Evolutionary conservation across 805 yeast genomes (phyloP).

Genomic region (Metschnikowia noctiluminum): DNA sequence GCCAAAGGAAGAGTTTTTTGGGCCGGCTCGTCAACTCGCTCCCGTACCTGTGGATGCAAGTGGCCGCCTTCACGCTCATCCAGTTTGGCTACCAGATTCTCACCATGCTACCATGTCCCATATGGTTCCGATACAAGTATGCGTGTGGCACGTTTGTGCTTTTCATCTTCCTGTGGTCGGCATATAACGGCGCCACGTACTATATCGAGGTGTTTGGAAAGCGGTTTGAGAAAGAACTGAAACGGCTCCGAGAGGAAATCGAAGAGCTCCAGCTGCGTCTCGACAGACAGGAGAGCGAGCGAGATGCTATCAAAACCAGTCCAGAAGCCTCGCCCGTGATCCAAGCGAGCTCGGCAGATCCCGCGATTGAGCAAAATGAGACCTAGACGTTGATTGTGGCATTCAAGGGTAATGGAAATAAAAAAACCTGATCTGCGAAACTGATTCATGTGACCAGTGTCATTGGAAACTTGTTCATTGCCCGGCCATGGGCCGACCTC

Average conservation of each 20-base stretch:
- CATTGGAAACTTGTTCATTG: too few species aligned
- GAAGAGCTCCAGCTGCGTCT: constrained; percentile 47
- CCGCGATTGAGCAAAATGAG: background rate
- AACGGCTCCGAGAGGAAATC: constrained; percentile 67
- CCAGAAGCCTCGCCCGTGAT: constrained; percentile 12
- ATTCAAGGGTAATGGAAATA: too few species aligned
- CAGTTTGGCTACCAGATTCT: constrained; percentile 84
- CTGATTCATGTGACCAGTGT: too few species aligned
- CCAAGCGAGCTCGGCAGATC: constrained; percentile 4
- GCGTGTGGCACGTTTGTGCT: constrained; percentile 67
- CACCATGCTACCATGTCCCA: constrained; percentile 85
- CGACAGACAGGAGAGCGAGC: constrained; percentile 11
- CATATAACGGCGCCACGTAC: constrained; percentile 93
- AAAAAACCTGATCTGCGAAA: too few species aligned
- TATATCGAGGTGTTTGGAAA: constrained; percentile 90
- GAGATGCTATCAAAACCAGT: constrained; percentile 7
- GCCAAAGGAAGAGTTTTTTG: constrained; percentile 59
- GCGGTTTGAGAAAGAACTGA: constrained; percentile 82
- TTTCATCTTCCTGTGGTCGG: constrained; percentile 72
- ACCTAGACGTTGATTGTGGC: too few species aligned
- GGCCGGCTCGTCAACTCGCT: constrained; percentile 78
- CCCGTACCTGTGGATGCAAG: constrained; percentile 82
- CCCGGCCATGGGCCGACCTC: too few species aligned
- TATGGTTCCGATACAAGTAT: constrained; percentile 73
- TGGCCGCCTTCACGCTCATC: constrained; percentile 76